Conservation (phyloP, 106 monocot genomes). For the Dactylorhiza incarnata region DNA sequence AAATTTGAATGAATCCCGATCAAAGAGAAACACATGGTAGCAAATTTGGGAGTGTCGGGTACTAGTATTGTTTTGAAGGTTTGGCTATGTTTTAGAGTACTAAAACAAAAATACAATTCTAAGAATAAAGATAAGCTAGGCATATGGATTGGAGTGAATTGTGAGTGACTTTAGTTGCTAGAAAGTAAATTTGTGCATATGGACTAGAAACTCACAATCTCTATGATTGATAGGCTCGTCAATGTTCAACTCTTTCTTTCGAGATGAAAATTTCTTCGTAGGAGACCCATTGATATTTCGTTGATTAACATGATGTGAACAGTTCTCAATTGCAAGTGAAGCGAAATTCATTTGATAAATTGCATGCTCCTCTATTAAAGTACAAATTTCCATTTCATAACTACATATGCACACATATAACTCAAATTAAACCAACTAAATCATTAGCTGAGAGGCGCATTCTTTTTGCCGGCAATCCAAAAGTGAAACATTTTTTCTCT, state of each 20-base stretch:
- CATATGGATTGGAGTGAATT: background rate
- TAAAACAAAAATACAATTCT: background rate
- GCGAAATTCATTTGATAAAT: background rate
- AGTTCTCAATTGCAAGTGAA: background rate
- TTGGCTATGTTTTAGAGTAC: background rate
- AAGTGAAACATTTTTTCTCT: conserved; percentile 3
- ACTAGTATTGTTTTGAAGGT: background rate
- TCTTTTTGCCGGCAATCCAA: background rate
- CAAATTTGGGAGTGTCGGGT: background rate
- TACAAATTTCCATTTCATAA: background rate
- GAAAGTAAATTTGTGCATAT: background rate
- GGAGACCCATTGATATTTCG: background rate
- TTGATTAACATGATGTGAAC: background rate
- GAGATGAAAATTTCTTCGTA: background rate
- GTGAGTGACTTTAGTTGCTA: background rate
- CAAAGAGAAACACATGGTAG: background rate
- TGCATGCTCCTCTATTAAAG: background rate
- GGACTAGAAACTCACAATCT: background rate
- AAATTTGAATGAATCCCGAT: background rate
- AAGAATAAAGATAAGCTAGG: background rate
- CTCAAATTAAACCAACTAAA: background rate
- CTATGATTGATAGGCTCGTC: background rate
- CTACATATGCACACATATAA: background rate
- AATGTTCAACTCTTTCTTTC: background rate
- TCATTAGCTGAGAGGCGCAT: background rate